Evolutionary conservation across 306 rosid genomes (phyloP), one percentile per base, ranked within the genome.

Genomic region (Lithocarpus polystachyus): DNA sequence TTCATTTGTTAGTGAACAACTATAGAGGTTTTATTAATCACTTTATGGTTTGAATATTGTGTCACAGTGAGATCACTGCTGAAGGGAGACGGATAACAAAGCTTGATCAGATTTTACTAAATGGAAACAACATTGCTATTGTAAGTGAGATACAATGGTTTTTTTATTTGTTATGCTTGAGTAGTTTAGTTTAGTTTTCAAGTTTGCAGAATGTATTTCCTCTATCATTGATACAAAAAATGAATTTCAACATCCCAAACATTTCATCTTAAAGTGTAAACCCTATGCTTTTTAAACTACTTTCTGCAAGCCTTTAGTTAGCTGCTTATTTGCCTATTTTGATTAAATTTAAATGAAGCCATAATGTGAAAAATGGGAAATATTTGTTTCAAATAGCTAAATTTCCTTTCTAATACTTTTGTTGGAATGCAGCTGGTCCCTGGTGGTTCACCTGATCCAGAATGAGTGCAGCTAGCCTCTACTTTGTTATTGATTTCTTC

Each of bases 41-140:
- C 45, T 2, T 37, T 37, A 8, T 37, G 45, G 45, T 37, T 37
- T 2, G 2, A 37, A 53, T 23, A 78, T 69, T 43, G n/a, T 78
- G 68, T 86, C 23, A 71, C 89, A 92, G 99, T 82, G 98, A 95
- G 84, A 93, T 93, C 78, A 95, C 99, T 57, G 82, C 97, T 24
- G 98, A 95, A 86, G 99, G 99, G 87, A 93, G 96, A 82, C 87
- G 98, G 83, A 93, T 95, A 84, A 95, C 99, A 74, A 95, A 95
- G 88, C 94, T 95, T 75, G 99, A 95, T 74, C 99, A 95, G 89
- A 95, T 95, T 82, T 84, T 95, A 80, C 96, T 95, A 61, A 93
- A 93, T 24, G 98, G 99, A 78, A 95, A 95, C 96, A 93, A 95
- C 86, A 95, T 93, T 89, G 98, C 99, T 31, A 93, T 95, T 88